Evolutionary conservation across 2,329 filamentous ascomycete genomes (phyloP).

Genomic region (Colletotrichum sojae): DNA sequence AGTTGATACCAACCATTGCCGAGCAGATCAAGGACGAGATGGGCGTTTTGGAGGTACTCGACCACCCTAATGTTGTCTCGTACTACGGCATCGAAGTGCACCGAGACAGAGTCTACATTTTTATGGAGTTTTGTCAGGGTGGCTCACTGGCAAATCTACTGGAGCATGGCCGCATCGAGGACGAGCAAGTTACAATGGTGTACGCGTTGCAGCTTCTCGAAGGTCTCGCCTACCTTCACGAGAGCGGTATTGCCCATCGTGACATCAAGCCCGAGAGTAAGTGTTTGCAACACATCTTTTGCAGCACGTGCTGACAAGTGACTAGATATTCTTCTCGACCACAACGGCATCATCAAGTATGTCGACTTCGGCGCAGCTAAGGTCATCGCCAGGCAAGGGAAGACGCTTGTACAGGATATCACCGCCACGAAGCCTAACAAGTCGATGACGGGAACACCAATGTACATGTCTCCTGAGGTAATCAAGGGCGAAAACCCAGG

Average conservation of each 20-base stretch:
- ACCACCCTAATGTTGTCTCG: conserved; percentile 97
- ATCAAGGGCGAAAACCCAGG: conserved; percentile 90
- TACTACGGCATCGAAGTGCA: conserved; percentile 99
- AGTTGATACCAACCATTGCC: conserved; percentile 93
- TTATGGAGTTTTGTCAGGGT: conserved; percentile 99
- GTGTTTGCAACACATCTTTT: conserved; percentile 50
- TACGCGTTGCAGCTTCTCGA: conserved; percentile 95
- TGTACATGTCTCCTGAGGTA: conserved; percentile 99
- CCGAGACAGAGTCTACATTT: conserved; percentile 99
- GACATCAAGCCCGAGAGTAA: conserved; percentile 98
- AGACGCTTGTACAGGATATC: conserved; percentile 81
- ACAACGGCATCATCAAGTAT: conserved; percentile 99
- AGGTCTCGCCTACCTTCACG: conserved; percentile 93
- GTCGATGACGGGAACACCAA: conserved; percentile 97
- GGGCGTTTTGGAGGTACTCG: conserved; percentile 93
- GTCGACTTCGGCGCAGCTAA: conserved; percentile 99
- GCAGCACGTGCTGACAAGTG: conserved; percentile 39
- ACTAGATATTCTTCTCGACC: conserved; percentile 91
- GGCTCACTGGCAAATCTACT: conserved; percentile 91
- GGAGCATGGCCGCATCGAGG: conserved; percentile 96
- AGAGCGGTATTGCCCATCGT: conserved; percentile 91
- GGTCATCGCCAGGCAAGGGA: conserved; percentile 93
- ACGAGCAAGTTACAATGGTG: conserved; percentile 97
- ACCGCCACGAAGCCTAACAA: conserved; percentile 78
- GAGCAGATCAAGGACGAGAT: conserved; percentile 97